A percentile compares a stretch with the other conserved stretches of the same genome.
Evolutionary conservation across 306 rosid species (phyloP).

Genomic region (Rubus idaeus): DNA sequence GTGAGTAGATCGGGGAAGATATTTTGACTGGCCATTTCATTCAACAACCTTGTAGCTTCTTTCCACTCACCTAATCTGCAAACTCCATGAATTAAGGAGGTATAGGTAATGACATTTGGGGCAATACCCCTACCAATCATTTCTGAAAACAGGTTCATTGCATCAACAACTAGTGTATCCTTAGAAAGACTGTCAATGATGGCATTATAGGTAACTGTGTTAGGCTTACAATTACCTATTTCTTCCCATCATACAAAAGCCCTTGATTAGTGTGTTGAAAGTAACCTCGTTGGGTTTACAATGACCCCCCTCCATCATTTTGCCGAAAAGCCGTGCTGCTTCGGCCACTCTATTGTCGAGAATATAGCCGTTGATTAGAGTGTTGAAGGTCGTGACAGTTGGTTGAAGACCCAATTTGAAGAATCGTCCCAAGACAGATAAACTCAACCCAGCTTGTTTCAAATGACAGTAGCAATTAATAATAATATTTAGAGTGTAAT

Average conservation of each 20-base stretch:
- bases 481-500: conserved; percentile 32
- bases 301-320: conserved; percentile 10
- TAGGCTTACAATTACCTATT: not conserved
- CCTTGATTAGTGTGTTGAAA: conserved; percentile 31
- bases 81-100: too few relatives aligned
- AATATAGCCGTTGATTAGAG: conserved; percentile 37
- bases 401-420: conserved; percentile 31
- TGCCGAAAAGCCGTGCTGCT: conserved; percentile 5
- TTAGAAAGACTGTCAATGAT: too few relatives aligned
- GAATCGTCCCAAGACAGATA: conserved; percentile 29
- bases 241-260: conserved; percentile 33
- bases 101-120: too few relatives aligned
- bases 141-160: too few relatives aligned
- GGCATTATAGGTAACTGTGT: too few relatives aligned
- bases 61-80: too few relatives aligned
- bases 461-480: conserved; percentile 38
- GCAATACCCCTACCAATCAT: too few relatives aligned
- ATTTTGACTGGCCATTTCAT: too few relatives aligned
- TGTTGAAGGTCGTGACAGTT: conserved; percentile 3
- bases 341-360: conserved; percentile 8
- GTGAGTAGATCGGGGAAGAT: too few relatives aligned
- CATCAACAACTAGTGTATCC: too few relatives aligned
- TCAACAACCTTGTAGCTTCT: too few relatives aligned
- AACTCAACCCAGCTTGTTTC: not conserved
- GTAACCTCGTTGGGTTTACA: conserved; percentile 20